Conservation (phyloP, 352 stramenopile genomes). For the Globisporangium carolinianum region DNA sequence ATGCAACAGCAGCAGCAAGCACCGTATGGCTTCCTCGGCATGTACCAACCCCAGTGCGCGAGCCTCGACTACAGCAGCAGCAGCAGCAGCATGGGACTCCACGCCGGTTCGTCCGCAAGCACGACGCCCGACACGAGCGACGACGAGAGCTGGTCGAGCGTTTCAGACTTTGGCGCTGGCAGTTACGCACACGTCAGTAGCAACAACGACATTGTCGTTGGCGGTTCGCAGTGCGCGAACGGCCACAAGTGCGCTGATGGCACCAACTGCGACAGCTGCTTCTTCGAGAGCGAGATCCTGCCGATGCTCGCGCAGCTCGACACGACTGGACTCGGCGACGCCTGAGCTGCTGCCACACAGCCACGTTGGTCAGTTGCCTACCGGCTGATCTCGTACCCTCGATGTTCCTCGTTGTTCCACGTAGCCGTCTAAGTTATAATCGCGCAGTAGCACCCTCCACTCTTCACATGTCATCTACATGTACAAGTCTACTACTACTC, state of each 20-base stretch:
- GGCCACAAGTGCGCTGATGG: constrained; percentile 8
- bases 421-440: no score
- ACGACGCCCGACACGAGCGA: constrained; percentile 15
- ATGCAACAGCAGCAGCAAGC: background rate
- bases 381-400: no score
- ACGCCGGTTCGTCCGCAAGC: constrained; percentile 1
- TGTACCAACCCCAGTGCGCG: constrained; percentile 1
- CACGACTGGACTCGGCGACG: constrained; percentile 6
- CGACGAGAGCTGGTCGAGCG: constrained; percentile 10
- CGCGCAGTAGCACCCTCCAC: no score
- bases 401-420: no score
- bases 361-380: no score
- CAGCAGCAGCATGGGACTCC: background rate
- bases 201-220: no score
- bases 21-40: constrained; percentile 7
- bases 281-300: constrained; percentile 31
- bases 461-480: no score
- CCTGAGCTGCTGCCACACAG: background rate
- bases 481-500: no score
- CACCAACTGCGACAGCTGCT: constrained; percentile 16
- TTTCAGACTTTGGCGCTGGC: background rate
- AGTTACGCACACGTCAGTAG: constrained; percentile 3
- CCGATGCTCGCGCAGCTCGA: constrained; percentile 26
- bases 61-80: constrained; percentile 5
- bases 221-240: background rate